Conservation (phyloP, 2,329 filamentous ascomycete genomes). For the Ustilaginoidea virens region DNA sequence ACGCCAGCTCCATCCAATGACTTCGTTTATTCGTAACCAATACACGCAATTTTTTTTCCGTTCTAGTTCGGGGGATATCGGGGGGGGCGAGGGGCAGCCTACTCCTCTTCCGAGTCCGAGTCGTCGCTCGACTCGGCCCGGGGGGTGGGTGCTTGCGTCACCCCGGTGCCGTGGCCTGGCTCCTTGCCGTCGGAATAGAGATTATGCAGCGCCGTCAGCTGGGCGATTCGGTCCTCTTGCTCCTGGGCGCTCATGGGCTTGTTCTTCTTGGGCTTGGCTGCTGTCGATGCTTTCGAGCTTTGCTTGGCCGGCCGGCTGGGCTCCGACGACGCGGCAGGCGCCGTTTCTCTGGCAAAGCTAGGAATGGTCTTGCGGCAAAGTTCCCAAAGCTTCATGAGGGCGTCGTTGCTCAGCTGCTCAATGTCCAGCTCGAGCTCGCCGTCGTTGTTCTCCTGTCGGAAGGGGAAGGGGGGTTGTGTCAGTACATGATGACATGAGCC, state of each 20-base stretch:
- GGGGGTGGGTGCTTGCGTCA: constrained; percentile 13
- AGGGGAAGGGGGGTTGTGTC: no score
- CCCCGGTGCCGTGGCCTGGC: constrained; percentile 12
- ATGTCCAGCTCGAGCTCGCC: constrained; percentile 46
- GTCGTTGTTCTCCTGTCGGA: constrained; percentile 36
- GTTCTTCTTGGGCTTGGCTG: constrained; percentile 50
- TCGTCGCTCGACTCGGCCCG: constrained; percentile 25
- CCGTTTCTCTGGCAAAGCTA: constrained; percentile 21
- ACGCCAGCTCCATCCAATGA: constrained; percentile 7
- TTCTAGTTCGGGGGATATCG: no score
- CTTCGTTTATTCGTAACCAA: constrained; percentile 7
- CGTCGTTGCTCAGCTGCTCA: constrained; percentile 39
- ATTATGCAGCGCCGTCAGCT: constrained; percentile 38
- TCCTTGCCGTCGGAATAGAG: constrained; percentile 22
- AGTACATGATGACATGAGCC: no score
- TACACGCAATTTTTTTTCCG: no score
- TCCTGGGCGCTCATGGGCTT: constrained; percentile 61
- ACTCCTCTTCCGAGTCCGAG: constrained; percentile 31
- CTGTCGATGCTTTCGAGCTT: constrained; percentile 5
- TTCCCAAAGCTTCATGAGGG: constrained; percentile 35
- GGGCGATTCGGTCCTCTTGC: constrained; percentile 49
- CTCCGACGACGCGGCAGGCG: constrained; percentile 15
- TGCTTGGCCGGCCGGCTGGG: constrained; percentile 15
- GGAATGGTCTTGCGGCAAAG: constrained; percentile 28
- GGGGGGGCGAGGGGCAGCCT: constrained; percentile 14